Base-by-base conservation (phyloP, 2,329 filamentous ascomycete genomes). In the Epichloe sylvatica region DNA sequence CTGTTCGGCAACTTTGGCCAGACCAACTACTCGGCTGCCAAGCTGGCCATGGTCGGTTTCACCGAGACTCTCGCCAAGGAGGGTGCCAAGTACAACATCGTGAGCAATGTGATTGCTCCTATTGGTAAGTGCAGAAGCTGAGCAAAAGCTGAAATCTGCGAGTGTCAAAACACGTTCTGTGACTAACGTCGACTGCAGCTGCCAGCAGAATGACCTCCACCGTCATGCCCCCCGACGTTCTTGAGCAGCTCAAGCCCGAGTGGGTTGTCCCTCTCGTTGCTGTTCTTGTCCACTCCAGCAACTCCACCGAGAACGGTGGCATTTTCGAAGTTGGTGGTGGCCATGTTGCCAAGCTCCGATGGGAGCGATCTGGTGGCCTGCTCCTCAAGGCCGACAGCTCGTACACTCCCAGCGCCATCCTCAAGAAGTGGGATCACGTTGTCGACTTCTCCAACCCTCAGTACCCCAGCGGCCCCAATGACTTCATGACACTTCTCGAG, bases 31-130 rank as follows among this genome's bases (percentile, higher is more conserved):
- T 94, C 91, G 49, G 90, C 92, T 53, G 92, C 92, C 63, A 98
- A 97, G 75, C 77, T 97, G 56, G 86, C 86, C 56, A 82, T 94
- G 73, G 89, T 98, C 54, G 92, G 91, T 58, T 97, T 97, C 74
- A 96, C 90, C 38, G 91, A 98, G 76, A 96, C 92, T 4, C 77
- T 98, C 55, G 92, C 92, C 53, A 97, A 97, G 76, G 92, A 98
- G 74, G 92, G 92, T 57, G 75, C 80, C 64, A 97, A 97, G 72
- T 98, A 98, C 75, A 97, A 97, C 77, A 97, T 98, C 59, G 71
- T 95, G 60, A 81, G 77, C 74, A 98, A 98, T 69, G 87, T 87
- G 60, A 94, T 98, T 71, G 89, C 92, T 17, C 92, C 92, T 48
- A 90, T 96, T 62, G 69, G 68, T 70, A 65, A 51, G 67, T 54